Evolutionary conservation across 2,329 filamentous ascomycete genomes (phyloP).

Genomic region (Colletotrichum sidae): DNA sequence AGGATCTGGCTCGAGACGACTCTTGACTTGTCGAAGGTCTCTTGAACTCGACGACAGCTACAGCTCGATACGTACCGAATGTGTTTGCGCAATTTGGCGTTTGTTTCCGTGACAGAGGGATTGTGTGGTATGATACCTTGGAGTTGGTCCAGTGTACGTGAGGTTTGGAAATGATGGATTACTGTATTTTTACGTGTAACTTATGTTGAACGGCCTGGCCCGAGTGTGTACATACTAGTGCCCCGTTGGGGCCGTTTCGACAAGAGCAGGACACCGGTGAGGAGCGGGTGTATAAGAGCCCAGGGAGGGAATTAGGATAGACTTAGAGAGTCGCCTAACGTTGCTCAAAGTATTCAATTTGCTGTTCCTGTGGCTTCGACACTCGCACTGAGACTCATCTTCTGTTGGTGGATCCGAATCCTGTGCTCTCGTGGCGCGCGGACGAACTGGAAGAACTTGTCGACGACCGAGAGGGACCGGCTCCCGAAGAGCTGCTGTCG

Average conservation of each 20-base stretch:
- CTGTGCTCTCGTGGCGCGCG: constrained; percentile 74
- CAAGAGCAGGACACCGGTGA: constrained; percentile 7
- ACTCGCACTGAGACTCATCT: constrained; percentile 51
- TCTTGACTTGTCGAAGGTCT: constrained; percentile 7
- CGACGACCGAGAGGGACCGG: constrained; percentile 49
- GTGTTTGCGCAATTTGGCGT: constrained; percentile 31
- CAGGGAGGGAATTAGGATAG: constrained; percentile 31
- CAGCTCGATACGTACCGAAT: background rate
- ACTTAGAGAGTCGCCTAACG: constrained; percentile 33
- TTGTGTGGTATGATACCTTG: constrained; percentile 38
- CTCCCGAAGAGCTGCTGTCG: constrained; percentile 43
- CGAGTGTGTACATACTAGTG: constrained; percentile 35
- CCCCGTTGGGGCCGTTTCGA: constrained; percentile 9
- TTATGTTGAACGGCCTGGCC: constrained; percentile 33
- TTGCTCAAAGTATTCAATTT: constrained; percentile 33
- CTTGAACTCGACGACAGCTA: constrained; percentile 6
- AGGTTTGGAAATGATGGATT: constrained; percentile 37
- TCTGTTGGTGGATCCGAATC: constrained; percentile 77
- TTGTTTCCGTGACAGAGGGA: constrained; percentile 31
- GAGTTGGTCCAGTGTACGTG: constrained; percentile 26
- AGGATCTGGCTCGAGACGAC: background rate
- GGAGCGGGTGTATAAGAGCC: constrained; percentile 5
- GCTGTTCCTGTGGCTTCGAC: background rate
- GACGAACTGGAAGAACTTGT: constrained; percentile 57
- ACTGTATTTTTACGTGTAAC: constrained; percentile 38